These are phyloP conservation scores for Ambrosia artemisiifolia DNA, from an alignment of 129 eudicot genomes.

Conservation along the genomic window DNA sequence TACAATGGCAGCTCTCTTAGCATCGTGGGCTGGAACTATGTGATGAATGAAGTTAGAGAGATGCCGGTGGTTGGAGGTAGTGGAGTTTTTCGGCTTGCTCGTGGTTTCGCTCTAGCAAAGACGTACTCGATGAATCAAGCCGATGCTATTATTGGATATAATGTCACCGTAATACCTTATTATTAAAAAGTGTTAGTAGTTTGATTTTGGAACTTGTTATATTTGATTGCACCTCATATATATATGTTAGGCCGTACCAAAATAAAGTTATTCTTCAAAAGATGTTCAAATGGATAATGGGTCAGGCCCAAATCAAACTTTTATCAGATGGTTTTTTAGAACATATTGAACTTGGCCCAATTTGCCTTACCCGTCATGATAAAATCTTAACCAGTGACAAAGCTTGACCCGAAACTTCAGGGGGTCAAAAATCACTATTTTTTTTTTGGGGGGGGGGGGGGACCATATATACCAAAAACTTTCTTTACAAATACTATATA, in stretches of 20 bases:
- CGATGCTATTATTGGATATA: constrained; percentile 36
- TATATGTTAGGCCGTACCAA: not conserved
- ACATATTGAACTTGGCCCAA: no score
- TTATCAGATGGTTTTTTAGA: no score
- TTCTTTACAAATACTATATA: no score
- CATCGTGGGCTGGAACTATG: constrained; percentile 29
- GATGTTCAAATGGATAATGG: not conserved
- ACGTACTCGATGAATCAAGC: constrained; percentile 15
- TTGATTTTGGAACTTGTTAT: not conserved
- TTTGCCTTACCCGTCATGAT: no score
- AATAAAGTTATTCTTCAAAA: not conserved
- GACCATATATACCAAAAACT: no score
- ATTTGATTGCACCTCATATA: not conserved
- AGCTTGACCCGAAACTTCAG: no score
- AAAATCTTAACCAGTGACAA: no score
- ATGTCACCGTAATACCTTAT: constrained; percentile 28
- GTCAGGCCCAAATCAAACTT: no score
- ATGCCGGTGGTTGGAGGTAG: constrained; percentile 50
- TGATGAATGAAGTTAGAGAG: constrained; percentile 31
- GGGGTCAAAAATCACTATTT: no score
- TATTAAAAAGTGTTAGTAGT: constrained; percentile 5
- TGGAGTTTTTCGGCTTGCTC: constrained; percentile 38
- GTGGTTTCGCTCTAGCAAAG: constrained; percentile 36
- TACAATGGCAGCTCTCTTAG: constrained; percentile 42
- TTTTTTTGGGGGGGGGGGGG: no score